A percentile compares a stretch with the other conserved stretches of the same genome.
Conservation (phyloP, 768 basidiomycete genomes). For the Rhodosporidiobolus odoratus region DNA sequence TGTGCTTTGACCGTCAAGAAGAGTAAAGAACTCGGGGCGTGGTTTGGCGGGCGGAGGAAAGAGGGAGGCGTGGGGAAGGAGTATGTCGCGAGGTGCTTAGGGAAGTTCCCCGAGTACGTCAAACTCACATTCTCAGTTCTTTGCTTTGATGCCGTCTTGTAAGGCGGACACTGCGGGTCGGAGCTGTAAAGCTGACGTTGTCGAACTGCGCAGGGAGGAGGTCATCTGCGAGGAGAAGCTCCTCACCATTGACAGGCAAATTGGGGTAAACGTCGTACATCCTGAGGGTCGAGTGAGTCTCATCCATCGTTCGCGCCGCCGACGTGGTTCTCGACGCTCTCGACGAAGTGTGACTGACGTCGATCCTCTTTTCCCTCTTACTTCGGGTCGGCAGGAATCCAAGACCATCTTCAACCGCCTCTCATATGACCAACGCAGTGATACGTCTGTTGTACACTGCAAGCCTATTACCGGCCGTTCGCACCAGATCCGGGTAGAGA, state of each 20-base stretch:
- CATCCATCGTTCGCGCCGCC: neutral
- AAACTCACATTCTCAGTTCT: too few relatives aligned
- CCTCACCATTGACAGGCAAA: constrained; percentile 87
- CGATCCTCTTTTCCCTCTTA: neutral
- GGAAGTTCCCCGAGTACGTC: constrained; percentile 76
- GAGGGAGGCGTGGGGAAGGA: constrained; percentile 71
- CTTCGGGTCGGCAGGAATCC: constrained; percentile 57
- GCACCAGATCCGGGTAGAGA: constrained; percentile 75
- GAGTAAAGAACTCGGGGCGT: constrained; percentile 65
- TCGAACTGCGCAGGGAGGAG: constrained; percentile 57
- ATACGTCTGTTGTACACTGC: constrained; percentile 84
- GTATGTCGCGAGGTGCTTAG: constrained; percentile 80
- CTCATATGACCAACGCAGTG: constrained; percentile 68
- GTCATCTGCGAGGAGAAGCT: constrained; percentile 78
- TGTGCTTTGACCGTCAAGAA: constrained; percentile 67
- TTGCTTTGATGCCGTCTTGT: neutral
- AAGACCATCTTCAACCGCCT: constrained; percentile 81
- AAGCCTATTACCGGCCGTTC: constrained; percentile 87
- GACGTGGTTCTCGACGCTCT: too few relatives aligned
- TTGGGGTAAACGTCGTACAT: constrained; percentile 93
- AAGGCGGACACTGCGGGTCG: neutral
- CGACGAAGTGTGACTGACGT: too few relatives aligned
- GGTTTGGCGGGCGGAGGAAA: constrained; percentile 57
- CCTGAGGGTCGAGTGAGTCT: constrained; percentile 78
- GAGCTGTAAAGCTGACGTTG: neutral